Evolutionary conservation across 805 yeast species (phyloP).

Genomic region (Sugiyamaella lignohabitans): DNA sequence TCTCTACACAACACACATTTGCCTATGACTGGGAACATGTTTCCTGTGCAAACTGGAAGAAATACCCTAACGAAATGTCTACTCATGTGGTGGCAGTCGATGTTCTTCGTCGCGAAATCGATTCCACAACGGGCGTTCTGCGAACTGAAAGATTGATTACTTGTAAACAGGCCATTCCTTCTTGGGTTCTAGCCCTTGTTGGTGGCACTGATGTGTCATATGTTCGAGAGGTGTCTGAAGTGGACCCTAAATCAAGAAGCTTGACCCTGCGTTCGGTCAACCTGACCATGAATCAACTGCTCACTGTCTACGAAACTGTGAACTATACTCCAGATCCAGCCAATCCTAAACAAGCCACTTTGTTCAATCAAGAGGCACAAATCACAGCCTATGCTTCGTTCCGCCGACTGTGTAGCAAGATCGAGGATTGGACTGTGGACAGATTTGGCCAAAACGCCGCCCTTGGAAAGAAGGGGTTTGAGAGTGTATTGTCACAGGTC

Average conservation of each 20-base stretch:
- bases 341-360: constrained; percentile 47
- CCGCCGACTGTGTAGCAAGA: constrained; percentile 61
- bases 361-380: constrained; percentile 76
- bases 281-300: constrained; percentile 67
- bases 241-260: constrained; percentile 58
- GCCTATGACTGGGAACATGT: constrained; percentile 90
- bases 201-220: constrained; percentile 70
- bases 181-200: constrained; percentile 64
- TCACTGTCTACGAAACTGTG: constrained; percentile 85
- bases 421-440: constrained; percentile 89
- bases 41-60: constrained; percentile 93
- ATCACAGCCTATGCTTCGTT: constrained; percentile 79
- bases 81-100: constrained; percentile 94
- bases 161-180: constrained; percentile 76
- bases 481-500: constrained; percentile 52
- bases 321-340: constrained; percentile 61
- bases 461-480: constrained; percentile 80
- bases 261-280: constrained; percentile 80
- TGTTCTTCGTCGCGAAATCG: constrained; percentile 66
- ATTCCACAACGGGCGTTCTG: constrained; percentile 46
- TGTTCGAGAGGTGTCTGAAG: constrained; percentile 84
- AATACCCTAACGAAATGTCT: constrained; percentile 90
- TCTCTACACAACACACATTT: constrained; percentile 62
- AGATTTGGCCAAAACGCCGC: constrained; percentile 83
- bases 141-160: constrained; percentile 76